Evolutionary conservation across 345 rosid genomes (phyloP), one percentile per base, ranked within the genome.

Genomic region (Erysimum cheiranthoides): DNA sequence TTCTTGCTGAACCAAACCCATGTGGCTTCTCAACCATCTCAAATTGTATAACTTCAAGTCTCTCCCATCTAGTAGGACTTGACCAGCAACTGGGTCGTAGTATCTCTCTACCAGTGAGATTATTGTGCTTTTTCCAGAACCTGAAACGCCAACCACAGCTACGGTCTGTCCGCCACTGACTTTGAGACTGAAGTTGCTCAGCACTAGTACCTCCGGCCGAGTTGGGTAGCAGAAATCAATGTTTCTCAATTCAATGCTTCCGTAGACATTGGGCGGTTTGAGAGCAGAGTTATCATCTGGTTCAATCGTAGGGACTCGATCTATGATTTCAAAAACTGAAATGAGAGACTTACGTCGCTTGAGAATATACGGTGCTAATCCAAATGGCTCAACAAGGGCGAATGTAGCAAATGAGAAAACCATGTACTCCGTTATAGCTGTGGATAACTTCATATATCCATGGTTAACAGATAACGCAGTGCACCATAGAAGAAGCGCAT

Each of bases 331-430:
- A 80, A 95, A 92, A 18, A 95, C 98, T 47, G 99, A 95, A 71
- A 73, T 82, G 74, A 95, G 98, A 43, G 99, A 92, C 66, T 84
- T 88, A 43, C 97, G 87, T 73, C 98, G 85, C 82, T 95, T 95
- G 59, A 95, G 92, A 47, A 95, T 93, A 78, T 95, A 95, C 14
- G 99, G 99, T 30, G 99, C 99, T 85, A 95, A 83, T 63, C 99
- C 99, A 83, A 95, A 95, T 54, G 99, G 99, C 86, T 95, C 99
- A 52, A 95, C 99, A 69, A 95, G 83, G 39, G 99, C 99, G 84
- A 95, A 95, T 42, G 98, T 95, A 46, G 97, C 98, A 54, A 95
- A 95, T 40, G 99, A 92, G 87, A 95, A 90, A 77, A 95, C 99
- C 89, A 92, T 92, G 68, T 88, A 95, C 81, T 88, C 98, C 73